Percentiles rank a stretch among this genome's conserved stretches.
phyloP scores from a whole-genome alignment of 129 eudicot species.

The Cynara cardunculus region DNA sequence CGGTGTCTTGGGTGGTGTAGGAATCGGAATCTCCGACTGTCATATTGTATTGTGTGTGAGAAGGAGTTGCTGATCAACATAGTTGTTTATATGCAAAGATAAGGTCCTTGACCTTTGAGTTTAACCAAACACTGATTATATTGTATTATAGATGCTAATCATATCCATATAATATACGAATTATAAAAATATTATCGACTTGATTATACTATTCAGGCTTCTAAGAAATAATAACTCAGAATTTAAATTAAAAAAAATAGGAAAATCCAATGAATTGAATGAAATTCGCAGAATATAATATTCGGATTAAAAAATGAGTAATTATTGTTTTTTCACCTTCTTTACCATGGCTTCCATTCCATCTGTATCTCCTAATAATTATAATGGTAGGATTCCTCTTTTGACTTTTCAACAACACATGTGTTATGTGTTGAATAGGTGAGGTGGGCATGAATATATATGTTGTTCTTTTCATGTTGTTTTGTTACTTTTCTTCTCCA shows the following conservation, averaged over 20 bases:
- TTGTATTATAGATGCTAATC: not conserved
- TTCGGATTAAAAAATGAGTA: no score
- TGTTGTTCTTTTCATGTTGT: no score
- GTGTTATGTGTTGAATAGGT: no score
- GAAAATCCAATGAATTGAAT: not conserved
- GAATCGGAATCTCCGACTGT: constrained; percentile 12
- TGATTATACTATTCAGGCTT: not conserved
- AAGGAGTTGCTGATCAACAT: constrained; percentile 3
- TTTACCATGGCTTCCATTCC: no score
- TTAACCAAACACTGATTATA: not conserved
- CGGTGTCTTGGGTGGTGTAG: not conserved
- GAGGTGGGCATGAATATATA: no score
- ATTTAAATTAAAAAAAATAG: no score
- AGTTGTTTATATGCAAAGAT: constrained; percentile 4
- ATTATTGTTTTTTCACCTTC: no score
- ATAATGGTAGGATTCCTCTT: no score
- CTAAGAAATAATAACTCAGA: not conserved
- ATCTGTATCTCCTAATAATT: no score
- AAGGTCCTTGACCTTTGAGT: not conserved
- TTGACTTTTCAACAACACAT: no score
- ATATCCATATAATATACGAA: not conserved
- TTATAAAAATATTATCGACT: not conserved
- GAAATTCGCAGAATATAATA: not conserved
- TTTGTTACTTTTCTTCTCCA: no score
- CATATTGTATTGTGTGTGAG: constrained; percentile 1